Percentiles rank a stretch among this genome's conserved stretches.
These are phyloP conservation scores for Daedaleopsis sinensis DNA, from an alignment of 768 basidiomycete genomes.

Conservation along the genomic window DNA sequence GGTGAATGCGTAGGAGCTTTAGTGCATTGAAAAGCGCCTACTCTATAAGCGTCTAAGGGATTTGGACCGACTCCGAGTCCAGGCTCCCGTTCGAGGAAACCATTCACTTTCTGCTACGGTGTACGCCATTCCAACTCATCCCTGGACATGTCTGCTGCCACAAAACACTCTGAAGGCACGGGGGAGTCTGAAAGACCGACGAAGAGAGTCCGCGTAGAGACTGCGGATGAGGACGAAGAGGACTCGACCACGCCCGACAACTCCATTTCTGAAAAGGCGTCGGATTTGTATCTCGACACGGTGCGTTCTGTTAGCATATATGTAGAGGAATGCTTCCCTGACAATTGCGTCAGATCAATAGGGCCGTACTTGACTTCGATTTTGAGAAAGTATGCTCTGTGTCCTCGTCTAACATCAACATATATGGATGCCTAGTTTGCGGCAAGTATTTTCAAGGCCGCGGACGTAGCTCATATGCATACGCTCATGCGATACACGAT, in stretches of 20 bases:
- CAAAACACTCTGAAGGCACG: constrained; percentile 1
- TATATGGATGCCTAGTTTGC: constrained; percentile 95
- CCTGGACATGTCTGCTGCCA: constrained; percentile 1
- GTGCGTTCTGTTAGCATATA: constrained; percentile 43
- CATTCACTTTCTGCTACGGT: not conserved
- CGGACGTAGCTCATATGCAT: constrained; percentile 92
- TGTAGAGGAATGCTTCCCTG: constrained; percentile 1
- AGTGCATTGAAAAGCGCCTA: too few species aligned
- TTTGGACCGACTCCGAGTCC: not conserved
- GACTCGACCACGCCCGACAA: constrained; percentile 19
- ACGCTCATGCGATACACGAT: constrained; percentile 95
- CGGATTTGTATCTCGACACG: constrained; percentile 94
- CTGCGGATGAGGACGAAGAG: constrained; percentile 24
- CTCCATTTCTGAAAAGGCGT: constrained; percentile 45
- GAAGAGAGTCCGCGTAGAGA: constrained; percentile 28
- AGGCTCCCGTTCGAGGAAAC: not conserved
- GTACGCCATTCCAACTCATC: too few species aligned
- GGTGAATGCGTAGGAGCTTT: too few species aligned
- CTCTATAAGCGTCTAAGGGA: too few species aligned
- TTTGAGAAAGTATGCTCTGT: constrained; percentile 99
- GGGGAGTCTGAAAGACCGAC: constrained; percentile 18
- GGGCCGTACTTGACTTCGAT: constrained; percentile 92
- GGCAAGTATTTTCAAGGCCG: constrained; percentile 99
- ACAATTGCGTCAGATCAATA: constrained; percentile 68
- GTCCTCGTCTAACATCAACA: constrained; percentile 94